phyloP scores from a whole-genome alignment of 2,329 filamentous ascomycete genomes.

The Fulvia fulva region DNA sequence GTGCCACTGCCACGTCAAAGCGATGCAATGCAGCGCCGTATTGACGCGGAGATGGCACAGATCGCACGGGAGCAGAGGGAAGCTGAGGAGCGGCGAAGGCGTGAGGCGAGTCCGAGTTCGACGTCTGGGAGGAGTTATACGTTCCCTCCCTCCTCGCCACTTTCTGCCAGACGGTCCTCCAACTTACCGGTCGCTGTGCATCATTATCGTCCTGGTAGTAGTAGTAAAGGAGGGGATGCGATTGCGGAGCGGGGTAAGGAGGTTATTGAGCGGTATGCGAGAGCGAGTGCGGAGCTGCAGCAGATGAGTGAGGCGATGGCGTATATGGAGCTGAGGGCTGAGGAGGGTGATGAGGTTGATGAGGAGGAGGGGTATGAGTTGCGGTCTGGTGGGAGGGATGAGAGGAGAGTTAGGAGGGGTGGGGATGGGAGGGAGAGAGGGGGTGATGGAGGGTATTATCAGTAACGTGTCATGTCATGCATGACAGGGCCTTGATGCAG shows the following conservation, averaged over 20 bases:
- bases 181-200: background rate
- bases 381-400: background rate
- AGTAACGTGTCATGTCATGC: background rate
- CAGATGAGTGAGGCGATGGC: background rate
- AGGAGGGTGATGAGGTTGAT: background rate
- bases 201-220: background rate
- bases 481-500: background rate
- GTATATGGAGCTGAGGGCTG: background rate
- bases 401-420: background rate
- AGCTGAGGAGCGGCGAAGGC: background rate
- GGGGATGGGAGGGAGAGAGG: background rate
- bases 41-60: background rate
- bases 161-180: background rate
- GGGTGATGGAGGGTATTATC: background rate
- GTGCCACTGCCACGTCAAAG: too few relatives aligned
- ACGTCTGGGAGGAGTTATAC: background rate
- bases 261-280: conserved; percentile 4
- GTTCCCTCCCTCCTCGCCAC: background rate
- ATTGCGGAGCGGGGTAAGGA: conserved; percentile 1
- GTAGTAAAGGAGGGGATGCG: too few relatives aligned
- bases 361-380: background rate
- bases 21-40: background rate
- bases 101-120: background rate
- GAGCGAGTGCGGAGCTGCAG: background rate
- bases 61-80: background rate